Conservation (phyloP, 768 basidiomycete genomes). For the Lentinula boryana region DNA sequence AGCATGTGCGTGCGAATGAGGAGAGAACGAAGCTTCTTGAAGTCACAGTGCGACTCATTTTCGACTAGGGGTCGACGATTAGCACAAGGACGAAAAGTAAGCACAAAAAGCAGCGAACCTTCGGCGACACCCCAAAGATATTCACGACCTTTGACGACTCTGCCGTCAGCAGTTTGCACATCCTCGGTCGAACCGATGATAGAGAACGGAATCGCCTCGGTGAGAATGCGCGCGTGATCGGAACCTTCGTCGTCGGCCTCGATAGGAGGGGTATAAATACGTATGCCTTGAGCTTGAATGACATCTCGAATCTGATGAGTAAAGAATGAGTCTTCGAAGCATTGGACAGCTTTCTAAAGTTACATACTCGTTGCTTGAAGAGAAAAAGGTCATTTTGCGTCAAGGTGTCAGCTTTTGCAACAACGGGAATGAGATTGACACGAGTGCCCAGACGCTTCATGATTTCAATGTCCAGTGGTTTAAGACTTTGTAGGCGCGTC, state of each 20-base stretch:
- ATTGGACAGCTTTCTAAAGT: background rate
- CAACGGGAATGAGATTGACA: slow-evolving; percentile 95
- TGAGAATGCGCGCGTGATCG: slow-evolving; percentile 82
- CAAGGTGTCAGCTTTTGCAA: slow-evolving; percentile 96
- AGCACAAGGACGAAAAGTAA: background rate
- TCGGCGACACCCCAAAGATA: slow-evolving; percentile 99
- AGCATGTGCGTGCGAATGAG: slow-evolving; percentile 98
- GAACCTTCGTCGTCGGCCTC: slow-evolving; percentile 83
- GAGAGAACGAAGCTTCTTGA: slow-evolving; percentile 93
- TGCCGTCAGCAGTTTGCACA: slow-evolving; percentile 85
- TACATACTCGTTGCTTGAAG: slow-evolving; percentile 88
- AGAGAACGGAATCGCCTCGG: slow-evolving; percentile 95
- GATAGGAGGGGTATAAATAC: slow-evolving; percentile 90
- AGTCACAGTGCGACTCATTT: slow-evolving; percentile 99
- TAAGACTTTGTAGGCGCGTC: slow-evolving; percentile 49
- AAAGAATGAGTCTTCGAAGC: background rate
- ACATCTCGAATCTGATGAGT: slow-evolving; percentile 74
- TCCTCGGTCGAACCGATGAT: slow-evolving; percentile 98
- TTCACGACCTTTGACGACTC: slow-evolving; percentile 93
- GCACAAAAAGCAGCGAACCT: slow-evolving; percentile 40
- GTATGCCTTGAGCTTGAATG: slow-evolving; percentile 86
- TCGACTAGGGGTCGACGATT: slow-evolving; percentile 54
- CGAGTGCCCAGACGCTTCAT: slow-evolving; percentile 99
- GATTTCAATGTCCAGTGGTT: slow-evolving; percentile 97
- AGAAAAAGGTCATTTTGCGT: slow-evolving; percentile 86